These are phyloP conservation scores for Wallemia ichthyophaga DNA, from an alignment of 1,284 basidiomycete species.

Conservation along the genomic window DNA sequence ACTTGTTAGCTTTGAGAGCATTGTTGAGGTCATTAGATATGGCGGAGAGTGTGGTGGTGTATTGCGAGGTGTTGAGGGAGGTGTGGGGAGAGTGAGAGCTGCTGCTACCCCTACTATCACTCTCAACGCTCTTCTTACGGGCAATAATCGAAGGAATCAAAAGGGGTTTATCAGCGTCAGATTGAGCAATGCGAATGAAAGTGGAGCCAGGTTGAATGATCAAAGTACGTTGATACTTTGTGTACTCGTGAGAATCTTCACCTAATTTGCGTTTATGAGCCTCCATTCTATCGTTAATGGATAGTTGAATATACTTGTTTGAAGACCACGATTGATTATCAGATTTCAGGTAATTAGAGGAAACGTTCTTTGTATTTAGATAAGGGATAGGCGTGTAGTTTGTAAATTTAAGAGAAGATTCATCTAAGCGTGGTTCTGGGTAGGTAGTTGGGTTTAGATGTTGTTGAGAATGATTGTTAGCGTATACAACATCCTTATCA, in stretches of 20 bases:
- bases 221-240: not conserved
- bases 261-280: not conserved
- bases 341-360: not conserved
- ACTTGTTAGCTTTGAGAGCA: not conserved
- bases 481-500: not conserved
- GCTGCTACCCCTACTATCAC: not conserved
- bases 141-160: not conserved
- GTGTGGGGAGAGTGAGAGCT: not conserved
- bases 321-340: not conserved
- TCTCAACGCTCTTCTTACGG: not conserved
- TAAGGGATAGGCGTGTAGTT: not conserved
- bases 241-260: not conserved
- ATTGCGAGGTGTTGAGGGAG: not conserved
- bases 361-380: not conserved
- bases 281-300: not conserved
- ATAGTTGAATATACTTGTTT: not conserved
- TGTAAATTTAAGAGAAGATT: not conserved
- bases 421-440: not conserved
- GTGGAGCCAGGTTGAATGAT: not conserved
- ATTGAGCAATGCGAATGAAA: not conserved
- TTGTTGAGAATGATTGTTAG: not conserved
- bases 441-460: not conserved
- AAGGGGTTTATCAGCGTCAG: not conserved
- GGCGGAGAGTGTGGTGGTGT: not conserved
- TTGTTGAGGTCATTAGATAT: not conserved